Conservation (phyloP, 768 basidiomycete species). For the Erythrobasidium yunnanense region DNA sequence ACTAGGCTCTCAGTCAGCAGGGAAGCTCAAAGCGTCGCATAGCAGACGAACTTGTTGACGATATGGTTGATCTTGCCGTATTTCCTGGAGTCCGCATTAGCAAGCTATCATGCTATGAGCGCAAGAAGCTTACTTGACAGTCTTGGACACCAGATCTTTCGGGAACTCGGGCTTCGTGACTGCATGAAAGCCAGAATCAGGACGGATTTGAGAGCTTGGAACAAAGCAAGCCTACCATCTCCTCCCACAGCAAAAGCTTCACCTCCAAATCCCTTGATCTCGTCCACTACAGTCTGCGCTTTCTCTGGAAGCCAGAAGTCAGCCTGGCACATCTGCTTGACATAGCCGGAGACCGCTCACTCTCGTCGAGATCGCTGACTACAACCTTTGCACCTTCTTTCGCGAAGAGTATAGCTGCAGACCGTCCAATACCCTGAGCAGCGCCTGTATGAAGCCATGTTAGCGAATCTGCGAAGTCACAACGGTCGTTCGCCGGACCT, state of each 20-base stretch:
- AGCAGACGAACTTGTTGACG: slow-evolving; percentile 57
- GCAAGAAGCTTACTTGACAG: slow-evolving; percentile 53
- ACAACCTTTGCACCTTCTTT: slow-evolving; percentile 79
- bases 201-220: too few species aligned
- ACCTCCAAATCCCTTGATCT: slow-evolving; percentile 47
- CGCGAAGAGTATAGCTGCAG: slow-evolving; percentile 64
- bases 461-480: background rate
- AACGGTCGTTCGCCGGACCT: slow-evolving; percentile 45
- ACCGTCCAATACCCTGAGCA: slow-evolving; percentile 63
- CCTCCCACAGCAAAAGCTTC: slow-evolving; percentile 64
- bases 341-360: too few species aligned
- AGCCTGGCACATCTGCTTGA: too few species aligned
- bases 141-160: slow-evolving; percentile 62
- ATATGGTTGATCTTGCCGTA: slow-evolving; percentile 80
- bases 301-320: background rate
- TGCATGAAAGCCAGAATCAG: background rate
- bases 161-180: slow-evolving; percentile 71
- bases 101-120: background rate
- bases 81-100: slow-evolving; percentile 45
- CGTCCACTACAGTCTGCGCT: slow-evolving; percentile 23
- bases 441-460: slow-evolving; percentile 24
- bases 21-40: background rate
- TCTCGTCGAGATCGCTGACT: slow-evolving; percentile 71
- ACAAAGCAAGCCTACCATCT: slow-evolving; percentile 46
- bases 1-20: background rate